Evolutionary conservation across 768 basidiomycete genomes (phyloP).

Genomic region (Suillus placidus): DNA sequence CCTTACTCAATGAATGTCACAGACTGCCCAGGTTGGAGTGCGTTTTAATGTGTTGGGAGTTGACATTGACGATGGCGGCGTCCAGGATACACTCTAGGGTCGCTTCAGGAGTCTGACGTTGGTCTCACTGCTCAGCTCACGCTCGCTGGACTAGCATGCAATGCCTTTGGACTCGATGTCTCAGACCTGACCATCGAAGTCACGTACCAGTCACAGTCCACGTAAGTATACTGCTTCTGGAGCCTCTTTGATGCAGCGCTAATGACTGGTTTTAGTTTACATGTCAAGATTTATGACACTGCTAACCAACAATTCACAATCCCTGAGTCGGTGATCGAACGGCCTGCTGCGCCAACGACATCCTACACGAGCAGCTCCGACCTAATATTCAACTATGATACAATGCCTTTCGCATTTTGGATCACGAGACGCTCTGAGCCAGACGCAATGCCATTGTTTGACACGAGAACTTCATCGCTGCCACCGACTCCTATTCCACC

Average conservation of each 20-base stretch:
- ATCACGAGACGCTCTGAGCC: conserved; percentile 63
- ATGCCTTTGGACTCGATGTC: conserved; percentile 62
- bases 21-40: conserved; percentile 17
- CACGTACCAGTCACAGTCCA: conserved; percentile 54
- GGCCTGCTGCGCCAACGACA: conserved; percentile 36
- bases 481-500: conserved; percentile 57
- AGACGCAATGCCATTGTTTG: conserved; percentile 56
- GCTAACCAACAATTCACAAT: conserved; percentile 61
- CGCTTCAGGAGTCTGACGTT: conserved; percentile 40
- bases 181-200: conserved; percentile 58
- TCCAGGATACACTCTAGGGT: conserved; percentile 53
- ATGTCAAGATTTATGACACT: conserved; percentile 64
- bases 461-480: conserved; percentile 60
- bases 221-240: conserved; percentile 30
- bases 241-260: neutral
- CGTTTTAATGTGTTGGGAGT: neutral
- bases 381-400: conserved; percentile 62
- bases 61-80: neutral
- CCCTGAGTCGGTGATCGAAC: conserved; percentile 49
- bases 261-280: conserved; percentile 43
- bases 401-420: conserved; percentile 72
- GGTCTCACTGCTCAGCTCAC: conserved; percentile 55
- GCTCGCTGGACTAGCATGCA: conserved; percentile 55
- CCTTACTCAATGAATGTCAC: conserved; percentile 16
- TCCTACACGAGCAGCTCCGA: conserved; percentile 47